Base-by-base conservation (phyloP, 2,329 filamentous ascomycete species). In the Pezicula radicicola region DNA sequence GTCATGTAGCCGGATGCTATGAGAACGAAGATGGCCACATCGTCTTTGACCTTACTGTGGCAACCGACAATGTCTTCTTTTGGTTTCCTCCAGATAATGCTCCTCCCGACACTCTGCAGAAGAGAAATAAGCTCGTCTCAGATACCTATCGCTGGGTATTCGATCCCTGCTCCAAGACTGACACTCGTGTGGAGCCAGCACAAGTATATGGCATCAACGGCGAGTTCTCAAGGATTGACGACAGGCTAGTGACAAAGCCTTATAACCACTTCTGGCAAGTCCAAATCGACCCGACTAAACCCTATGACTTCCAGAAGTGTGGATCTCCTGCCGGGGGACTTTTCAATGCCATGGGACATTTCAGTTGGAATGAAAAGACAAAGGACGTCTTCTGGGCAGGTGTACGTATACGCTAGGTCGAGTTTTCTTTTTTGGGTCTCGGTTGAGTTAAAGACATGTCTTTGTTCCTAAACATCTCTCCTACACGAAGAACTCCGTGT, bases 1-100 rank as follows among this genome's bases (percentile, higher is more conserved):
- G 75, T 6, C 75, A 78, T 49, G 67, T 76, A 15, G 74, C 73
- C 1, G 73, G 74, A 8, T 75, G 73, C 53, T 77, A 76, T 59
- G 75, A 78, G 57, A 72, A 75, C 43, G 69, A 70, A 2, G 66
- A 73, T 6, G 74, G 75, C 1, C 66, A 75, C 27, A 66, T 78
- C 4, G 53, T 62, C 7, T 60, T 58, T 37, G 58, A 60, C 46
- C 28, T 59, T 6, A 57, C 55, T 12, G 44, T 62, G n/a, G 57
- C 56, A 6, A 50, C 54, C 43, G 54, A 54, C 19, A 60, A 62
- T 33, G 56, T 59, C 3, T 60, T 62, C 49, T 60, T 55, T 48
- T 62, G 55, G 44, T 60, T 59, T 39, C 60, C 60, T 44, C 55
- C 54, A 13, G 56, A 55, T 10, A 40, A 50, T 13, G 50, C 51